Evolutionary conservation across 2,329 filamentous ascomycete genomes (phyloP), one percentile per base, ranked within the genome.

Genomic region (Kalmusia sp.): DNA sequence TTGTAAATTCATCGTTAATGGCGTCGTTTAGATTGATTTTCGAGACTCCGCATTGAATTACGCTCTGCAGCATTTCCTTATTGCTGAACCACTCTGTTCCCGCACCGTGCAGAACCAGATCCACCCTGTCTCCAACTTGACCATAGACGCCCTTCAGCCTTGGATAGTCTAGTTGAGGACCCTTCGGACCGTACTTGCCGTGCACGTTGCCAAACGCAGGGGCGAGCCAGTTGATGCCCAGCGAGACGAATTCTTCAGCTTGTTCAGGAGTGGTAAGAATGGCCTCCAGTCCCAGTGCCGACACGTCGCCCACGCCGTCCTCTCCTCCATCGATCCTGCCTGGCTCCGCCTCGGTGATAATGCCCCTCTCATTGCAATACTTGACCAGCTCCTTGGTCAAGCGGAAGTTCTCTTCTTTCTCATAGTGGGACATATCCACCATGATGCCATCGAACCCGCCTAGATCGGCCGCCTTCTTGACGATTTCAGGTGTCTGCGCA

Each of bases 131-230:
- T 0, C 78, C 78, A 4, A 82, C 79, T 44, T 78, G 74, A 44
- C 78, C 72, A 49, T 81, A 76, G 49, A 87, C 82, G 4, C 71
- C 70, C 59, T 65, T 66, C 37, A 71, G 35, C 15, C 68, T 60
- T 24, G 61, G 66, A 40, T 72, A 73, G 50, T 74, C 71, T 28
- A 74, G 57, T 40, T 73, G 71, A 25, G 87, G 84, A 0, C 88
- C 88, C 14, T 83, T 75, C 0, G 84, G 81, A 0, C 88, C 88
- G 72, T 92, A 91, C 62, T 87, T 84, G 5, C 89, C 89, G 73
- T 92, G 89, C 38, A 92, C 86, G 64, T 91, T 92, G 3, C 89
- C 89, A 74, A 92, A 90, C 0, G 87, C 87, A 0, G 89, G 89
- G 2, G 89, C 89, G 12, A 92, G 76, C 77, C 87, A 88, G 64